These are phyloP conservation scores for Magnusiomyces tetraspermus DNA, from an alignment of 1,139 yeast species.

Conservation along the genomic window DNA sequence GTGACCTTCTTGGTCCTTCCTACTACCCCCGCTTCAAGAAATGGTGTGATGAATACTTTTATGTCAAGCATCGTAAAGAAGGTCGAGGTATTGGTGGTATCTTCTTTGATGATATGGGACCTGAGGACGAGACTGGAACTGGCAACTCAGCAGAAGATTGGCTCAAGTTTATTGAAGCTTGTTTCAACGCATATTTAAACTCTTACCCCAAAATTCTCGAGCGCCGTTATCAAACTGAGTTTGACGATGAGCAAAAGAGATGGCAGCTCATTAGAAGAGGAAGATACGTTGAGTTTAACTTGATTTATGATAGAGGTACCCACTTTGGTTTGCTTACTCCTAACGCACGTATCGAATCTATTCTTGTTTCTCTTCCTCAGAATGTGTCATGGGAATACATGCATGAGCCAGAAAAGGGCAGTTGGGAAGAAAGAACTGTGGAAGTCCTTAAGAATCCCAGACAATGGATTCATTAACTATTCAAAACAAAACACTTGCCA, in stretches of 20 bases:
- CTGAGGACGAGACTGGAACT: not conserved
- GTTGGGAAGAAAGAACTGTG: slow-evolving; percentile 64
- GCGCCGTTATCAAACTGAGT: slow-evolving; percentile 62
- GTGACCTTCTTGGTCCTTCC: slow-evolving; percentile 60
- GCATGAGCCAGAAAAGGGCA: slow-evolving; percentile 72
- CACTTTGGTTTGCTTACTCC: slow-evolving; percentile 95
- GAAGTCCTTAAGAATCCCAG: slow-evolving; percentile 62
- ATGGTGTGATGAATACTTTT: slow-evolving; percentile 95
- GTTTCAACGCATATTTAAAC: slow-evolving; percentile 83
- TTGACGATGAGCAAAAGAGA: slow-evolving; percentile 67
- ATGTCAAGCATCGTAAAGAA: slow-evolving; percentile 77
- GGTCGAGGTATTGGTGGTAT: slow-evolving; percentile 94
- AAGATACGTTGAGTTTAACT: slow-evolving; percentile 90
- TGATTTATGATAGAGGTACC: slow-evolving; percentile 93
- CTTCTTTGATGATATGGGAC: slow-evolving; percentile 83
- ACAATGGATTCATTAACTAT: too few species aligned
- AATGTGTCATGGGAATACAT: slow-evolving; percentile 88
- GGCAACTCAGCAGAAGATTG: slow-evolving; percentile 57
- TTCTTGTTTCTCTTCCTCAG: slow-evolving; percentile 82
- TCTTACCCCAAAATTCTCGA: slow-evolving; percentile 68
- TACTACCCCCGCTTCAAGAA: slow-evolving; percentile 78
- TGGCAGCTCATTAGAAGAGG: slow-evolving; percentile 98
- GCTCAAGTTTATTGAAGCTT: slow-evolving; percentile 61
- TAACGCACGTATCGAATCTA: slow-evolving; percentile 86
- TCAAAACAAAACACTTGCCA: slow-evolving; percentile 17